Evolutionary conservation across 441 rosid species (phyloP), one percentile per base, ranked within the genome.

Genomic region (Daphne laureola): DNA sequence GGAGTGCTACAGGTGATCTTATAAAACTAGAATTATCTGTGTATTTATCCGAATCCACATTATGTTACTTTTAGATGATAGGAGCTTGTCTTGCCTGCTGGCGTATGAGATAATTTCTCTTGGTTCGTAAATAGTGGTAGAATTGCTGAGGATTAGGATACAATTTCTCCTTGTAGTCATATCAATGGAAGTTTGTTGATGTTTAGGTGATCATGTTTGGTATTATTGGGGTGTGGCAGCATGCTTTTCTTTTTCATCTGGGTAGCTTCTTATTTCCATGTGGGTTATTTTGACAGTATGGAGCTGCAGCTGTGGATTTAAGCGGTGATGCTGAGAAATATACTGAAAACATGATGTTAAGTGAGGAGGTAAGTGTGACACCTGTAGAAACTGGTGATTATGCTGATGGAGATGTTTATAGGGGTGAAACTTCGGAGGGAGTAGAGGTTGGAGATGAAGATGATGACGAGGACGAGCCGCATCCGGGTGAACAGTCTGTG

Each of bases 321-420:
- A 82, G 65, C 16, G 78, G 73, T 51, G 71, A 78, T 45, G 79
- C 73, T 23, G 70, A 73, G 66, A 77, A 68, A 62, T 35, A 61
- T 55, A 74, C 17, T 15, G 79, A 67, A 51, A 70, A 76, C 50
- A 66, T 54, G 17, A 78, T 72, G 41, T 51, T 76, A 69, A 90
- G 95, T 53, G 96, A 89, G 70, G 98, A 86, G 77, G 87, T 85
- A 51, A 83, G 78, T 68, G 87, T 73, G 65, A 82, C 84, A 48
- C 79, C 84, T 0, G 75, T 70, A 59, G 64, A 65, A 51, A 71
- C 46, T 25, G 62, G 64, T 14, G 75, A 74, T 35, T 59, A 63
- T 42, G 78, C 49, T 6, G 69, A 66, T 51, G 65, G 62, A n/a
- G 68, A 67, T 8, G 79, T 67, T 18, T 64, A 63, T 49, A 57